These are phyloP conservation scores for Planoprotostelium fungivorum DNA, from an alignment of 78 protist species.

Conservation along the genomic window DNA sequence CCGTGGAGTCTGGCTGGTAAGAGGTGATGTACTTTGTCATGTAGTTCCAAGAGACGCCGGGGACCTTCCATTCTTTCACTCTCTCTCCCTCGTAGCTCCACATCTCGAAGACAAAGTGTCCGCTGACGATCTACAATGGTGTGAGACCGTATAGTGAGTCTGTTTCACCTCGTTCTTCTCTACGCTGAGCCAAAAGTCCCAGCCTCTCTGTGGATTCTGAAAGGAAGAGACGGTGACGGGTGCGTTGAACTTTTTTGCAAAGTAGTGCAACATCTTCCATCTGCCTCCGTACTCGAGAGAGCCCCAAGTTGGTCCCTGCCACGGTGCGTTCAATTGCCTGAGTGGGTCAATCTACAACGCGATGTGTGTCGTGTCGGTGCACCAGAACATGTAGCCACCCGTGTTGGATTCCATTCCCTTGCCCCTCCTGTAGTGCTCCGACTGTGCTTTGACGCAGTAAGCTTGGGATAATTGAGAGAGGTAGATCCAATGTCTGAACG, in stretches of 20 bases:
- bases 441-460: constrained; percentile 35
- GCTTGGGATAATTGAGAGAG: constrained; percentile 44
- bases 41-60: too few relatives aligned
- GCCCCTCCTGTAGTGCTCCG: constrained; percentile 50
- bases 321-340: constrained; percentile 68
- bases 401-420: constrained; percentile 38
- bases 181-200: too few relatives aligned
- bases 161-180: too few relatives aligned
- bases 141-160: too few relatives aligned
- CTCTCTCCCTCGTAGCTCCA: too few relatives aligned
- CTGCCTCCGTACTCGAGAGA: constrained; percentile 62
- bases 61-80: too few relatives aligned
- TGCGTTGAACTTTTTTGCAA: constrained; percentile 30
- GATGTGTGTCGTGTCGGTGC: too few relatives aligned
- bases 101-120: too few relatives aligned
- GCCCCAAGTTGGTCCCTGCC: constrained; percentile 76
- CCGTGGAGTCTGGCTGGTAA: too few relatives aligned
- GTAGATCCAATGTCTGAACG: constrained; percentile 22
- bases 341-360: background rate
- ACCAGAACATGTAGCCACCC: constrained; percentile 80
- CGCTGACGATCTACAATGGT: too few relatives aligned
- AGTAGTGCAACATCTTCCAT: constrained; percentile 73
- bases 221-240: constrained; percentile 29
- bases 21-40: too few relatives aligned
- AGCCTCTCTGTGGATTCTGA: constrained; percentile 7